Conservation (phyloP, 1,284 basidiomycete genomes). For the Agaricales sp. region DNA sequence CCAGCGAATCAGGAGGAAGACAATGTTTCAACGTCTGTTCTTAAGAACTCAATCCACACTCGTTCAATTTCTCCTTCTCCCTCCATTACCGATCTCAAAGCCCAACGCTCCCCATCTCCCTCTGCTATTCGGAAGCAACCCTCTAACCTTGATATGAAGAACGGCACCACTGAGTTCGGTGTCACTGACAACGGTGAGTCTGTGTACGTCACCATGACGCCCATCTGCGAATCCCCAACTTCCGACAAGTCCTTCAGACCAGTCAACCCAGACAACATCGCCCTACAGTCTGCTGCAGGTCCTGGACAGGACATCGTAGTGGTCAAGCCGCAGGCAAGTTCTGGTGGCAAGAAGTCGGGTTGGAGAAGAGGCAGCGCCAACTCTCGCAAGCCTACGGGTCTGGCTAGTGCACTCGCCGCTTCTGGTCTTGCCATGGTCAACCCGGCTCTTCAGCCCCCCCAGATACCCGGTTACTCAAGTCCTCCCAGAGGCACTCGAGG, state of each 20-base stretch:
- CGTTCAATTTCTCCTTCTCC: background rate
- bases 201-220: no score
- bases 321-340: constrained; percentile 5
- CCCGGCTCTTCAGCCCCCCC: constrained; percentile 20
- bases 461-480: background rate
- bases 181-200: no score
- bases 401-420: constrained; percentile 57
- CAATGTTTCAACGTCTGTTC: no score
- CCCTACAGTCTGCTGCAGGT: constrained; percentile 21
- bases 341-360: constrained; percentile 31
- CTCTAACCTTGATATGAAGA: background rate
- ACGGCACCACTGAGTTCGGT: background rate
- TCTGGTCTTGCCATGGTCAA: constrained; percentile 59
- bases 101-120: no score
- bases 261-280: constrained; percentile 16
- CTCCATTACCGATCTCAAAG: no score
- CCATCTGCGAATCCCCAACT: constrained; percentile 44
- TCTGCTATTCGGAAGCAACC: background rate
- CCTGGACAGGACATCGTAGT: constrained; percentile 13
- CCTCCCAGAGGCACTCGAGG: background rate
- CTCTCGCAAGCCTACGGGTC: constrained; percentile 37
- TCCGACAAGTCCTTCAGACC: constrained; percentile 16
- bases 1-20: background rate
- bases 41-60: background rate
- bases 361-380: constrained; percentile 28